Base-by-base conservation (phyloP, 2,329 filamentous ascomycete genomes). In the Sarocladiaceae sp. region DNA sequence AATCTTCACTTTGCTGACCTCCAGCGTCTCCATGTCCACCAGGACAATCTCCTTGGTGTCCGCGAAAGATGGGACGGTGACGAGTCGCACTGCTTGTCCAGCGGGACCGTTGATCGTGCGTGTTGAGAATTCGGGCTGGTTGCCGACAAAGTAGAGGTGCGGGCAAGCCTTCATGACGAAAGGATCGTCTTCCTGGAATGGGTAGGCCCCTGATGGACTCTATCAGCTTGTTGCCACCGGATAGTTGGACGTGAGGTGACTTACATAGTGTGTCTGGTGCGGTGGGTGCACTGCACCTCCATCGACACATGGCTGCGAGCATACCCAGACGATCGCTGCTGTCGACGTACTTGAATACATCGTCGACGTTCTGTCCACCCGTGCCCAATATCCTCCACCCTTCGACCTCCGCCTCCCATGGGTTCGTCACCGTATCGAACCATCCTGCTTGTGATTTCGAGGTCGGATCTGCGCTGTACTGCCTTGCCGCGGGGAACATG, bases 241-340 rank as follows among this genome's bases (percentile, higher is more conserved):
- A 10, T 4, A 7, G 7, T 15, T 20, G 20, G 6, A 24, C 9
- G 26, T 26, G 19, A 18, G 33, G 12, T 6, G 19, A 70, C 85
- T 72, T 73, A 91, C 89, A 95, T 33, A 98, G 61, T 0, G 94
- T 98, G 64, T 98, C 94, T 0, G 94, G 93, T 2, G 93, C 93
- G 0, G 93, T 98, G 2, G 93, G 93, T 4, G 93, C 93, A 52
- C 82, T 82, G 58, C 88, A 87, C 49, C 93, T 78, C 93, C 93
- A 98, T 47, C 89, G 76, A 52, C 95, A 82, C 80, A 95, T 93
- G 46, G 83, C 83, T 64, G 97, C 93, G 85, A 97, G 93, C 76
- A 96, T 87, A 37, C 83, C 83, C 20, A 97, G 59, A 16, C 90
- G 70, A 53, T 89, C 81, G 33, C 88, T 80, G 27, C 79, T 82